A percentile compares a stretch with the other conserved stretches of the same genome.
Evolutionary conservation across 1,284 basidiomycete genomes (phyloP).

Genomic region (Mycosarcoma mackinlayi): DNA sequence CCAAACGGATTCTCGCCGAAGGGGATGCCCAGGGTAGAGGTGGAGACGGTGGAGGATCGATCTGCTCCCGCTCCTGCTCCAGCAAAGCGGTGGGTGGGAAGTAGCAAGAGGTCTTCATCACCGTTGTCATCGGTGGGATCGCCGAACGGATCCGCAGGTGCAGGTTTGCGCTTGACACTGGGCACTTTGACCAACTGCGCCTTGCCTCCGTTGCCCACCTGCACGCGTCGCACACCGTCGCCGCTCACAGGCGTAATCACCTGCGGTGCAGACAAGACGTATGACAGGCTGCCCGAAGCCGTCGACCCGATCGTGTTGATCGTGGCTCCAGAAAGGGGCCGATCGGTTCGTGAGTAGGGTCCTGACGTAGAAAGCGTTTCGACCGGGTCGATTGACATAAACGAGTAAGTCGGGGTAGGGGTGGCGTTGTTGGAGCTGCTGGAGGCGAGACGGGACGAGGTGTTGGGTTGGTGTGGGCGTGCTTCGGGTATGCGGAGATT

Average conservation of each 20-base stretch:
- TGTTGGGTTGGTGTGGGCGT: constrained; percentile 6
- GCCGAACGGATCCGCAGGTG: constrained; percentile 17
- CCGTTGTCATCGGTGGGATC: constrained; percentile 2
- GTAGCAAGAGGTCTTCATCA: constrained; percentile 6
- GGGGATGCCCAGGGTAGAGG: constrained; percentile 43
- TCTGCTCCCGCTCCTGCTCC: background rate
- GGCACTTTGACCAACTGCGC: constrained; percentile 38
- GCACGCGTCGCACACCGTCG: constrained; percentile 36
- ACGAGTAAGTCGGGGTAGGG: constrained; percentile 10
- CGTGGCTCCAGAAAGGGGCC: constrained; percentile 29
- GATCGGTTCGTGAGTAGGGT: constrained; percentile 15
- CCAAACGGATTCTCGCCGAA: constrained; percentile 43
- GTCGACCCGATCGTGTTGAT: constrained; percentile 38
- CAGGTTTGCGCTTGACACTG: constrained; percentile 21
- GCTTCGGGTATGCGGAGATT: constrained; percentile 40
- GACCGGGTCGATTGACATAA: constrained; percentile 53
- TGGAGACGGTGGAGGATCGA: constrained; percentile 11
- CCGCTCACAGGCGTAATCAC: constrained; percentile 43
- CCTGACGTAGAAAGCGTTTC: constrained; percentile 11
- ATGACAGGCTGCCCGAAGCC: constrained; percentile 25
- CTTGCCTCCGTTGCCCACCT: constrained; percentile 46
- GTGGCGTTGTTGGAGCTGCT: background rate
- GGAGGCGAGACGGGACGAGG: constrained; percentile 28
- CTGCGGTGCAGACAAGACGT: constrained; percentile 46
- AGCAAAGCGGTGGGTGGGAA: constrained; percentile 10